Conservation (phyloP, 768 basidiomycete genomes). For the Antrodiella citrinella region DNA sequence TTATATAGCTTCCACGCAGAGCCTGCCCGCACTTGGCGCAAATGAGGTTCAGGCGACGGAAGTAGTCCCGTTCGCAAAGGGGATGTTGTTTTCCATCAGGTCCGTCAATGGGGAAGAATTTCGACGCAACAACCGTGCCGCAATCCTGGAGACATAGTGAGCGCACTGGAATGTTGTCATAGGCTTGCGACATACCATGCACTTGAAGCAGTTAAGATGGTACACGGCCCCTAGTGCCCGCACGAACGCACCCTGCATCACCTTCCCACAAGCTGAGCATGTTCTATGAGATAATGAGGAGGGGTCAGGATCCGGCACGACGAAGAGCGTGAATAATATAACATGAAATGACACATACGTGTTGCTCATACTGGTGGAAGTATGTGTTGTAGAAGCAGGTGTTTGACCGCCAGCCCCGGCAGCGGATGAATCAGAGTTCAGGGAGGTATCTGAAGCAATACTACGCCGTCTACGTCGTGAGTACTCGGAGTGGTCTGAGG, state of each 20-base stretch:
- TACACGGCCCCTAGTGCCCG: conserved; percentile 89
- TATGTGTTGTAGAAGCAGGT: conserved; percentile 46
- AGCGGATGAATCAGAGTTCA: conserved; percentile 46
- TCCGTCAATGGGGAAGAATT: conserved; percentile 98
- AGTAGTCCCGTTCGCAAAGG: conserved; percentile 98
- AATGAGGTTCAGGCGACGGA: conserved; percentile 89
- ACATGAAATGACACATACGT: conserved; percentile 38
- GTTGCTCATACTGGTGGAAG: conserved; percentile 47
- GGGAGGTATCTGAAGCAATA: conserved; percentile 41
- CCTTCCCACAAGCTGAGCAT: conserved; percentile 70
- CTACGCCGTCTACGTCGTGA: conserved; percentile 38
- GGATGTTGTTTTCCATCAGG: conserved; percentile 83
- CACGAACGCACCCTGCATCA: conserved; percentile 94
- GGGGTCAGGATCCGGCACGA: neutral
- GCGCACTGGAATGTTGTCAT: conserved; percentile 4
- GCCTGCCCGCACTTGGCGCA: conserved; percentile 95
- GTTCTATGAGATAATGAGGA: conserved; percentile 32
- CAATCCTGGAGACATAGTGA: conserved; percentile 62
- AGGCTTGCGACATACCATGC: conserved; percentile 72
- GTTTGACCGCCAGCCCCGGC: conserved; percentile 32
- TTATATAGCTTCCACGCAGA: conserved; percentile 95
- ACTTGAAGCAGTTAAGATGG: conserved; percentile 97
- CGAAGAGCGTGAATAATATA: neutral
- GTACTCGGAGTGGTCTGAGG: conserved; percentile 45
- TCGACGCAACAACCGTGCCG: conserved; percentile 90